These are phyloP conservation scores for Capsicum baccatum DNA, from an alignment of 257 asterid genomes.

Conservation along the genomic window DNA sequence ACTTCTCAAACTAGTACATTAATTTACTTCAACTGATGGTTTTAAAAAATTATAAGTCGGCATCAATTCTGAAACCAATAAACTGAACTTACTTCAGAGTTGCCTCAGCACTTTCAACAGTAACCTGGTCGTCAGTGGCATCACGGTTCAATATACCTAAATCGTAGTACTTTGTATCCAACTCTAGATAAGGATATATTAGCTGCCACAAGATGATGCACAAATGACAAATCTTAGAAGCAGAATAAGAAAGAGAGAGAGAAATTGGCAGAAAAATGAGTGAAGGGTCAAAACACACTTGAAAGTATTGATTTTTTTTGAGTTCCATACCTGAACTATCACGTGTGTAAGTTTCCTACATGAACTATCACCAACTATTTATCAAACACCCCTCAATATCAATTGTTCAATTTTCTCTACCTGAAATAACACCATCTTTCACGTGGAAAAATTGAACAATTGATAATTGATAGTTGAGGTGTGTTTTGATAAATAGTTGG, in stretches of 20 bases:
- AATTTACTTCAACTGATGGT: neutral
- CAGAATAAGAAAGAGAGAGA: neutral
- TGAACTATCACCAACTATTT: too few species aligned
- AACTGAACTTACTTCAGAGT: slow-evolving; percentile 72
- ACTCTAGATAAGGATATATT: slow-evolving; percentile 79
- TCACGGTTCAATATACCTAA: slow-evolving; percentile 87
- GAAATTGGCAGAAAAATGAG: neutral
- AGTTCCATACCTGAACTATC: too few species aligned
- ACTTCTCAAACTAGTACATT: slow-evolving; percentile 3
- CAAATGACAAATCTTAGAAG: neutral
- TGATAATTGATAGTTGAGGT: too few species aligned
- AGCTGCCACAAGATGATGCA: slow-evolving; percentile 51
- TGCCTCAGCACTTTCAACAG: slow-evolving; percentile 94
- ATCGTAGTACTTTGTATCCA: slow-evolving; percentile 89
- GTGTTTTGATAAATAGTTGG: too few species aligned
- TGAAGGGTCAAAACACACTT: too few species aligned
- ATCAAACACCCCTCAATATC: too few species aligned
- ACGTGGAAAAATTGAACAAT: too few species aligned
- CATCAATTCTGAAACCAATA: neutral
- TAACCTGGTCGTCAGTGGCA: slow-evolving; percentile 79
- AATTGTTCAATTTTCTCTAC: too few species aligned
- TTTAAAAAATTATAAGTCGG: slow-evolving; percentile 12
- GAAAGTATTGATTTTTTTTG: too few species aligned
- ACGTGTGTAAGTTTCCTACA: too few species aligned
- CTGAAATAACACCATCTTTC: too few species aligned